These are phyloP conservation scores for Tolypocladium capitatum DNA, from an alignment of 2,329 filamentous ascomycete genomes.

Conservation along the genomic window DNA sequence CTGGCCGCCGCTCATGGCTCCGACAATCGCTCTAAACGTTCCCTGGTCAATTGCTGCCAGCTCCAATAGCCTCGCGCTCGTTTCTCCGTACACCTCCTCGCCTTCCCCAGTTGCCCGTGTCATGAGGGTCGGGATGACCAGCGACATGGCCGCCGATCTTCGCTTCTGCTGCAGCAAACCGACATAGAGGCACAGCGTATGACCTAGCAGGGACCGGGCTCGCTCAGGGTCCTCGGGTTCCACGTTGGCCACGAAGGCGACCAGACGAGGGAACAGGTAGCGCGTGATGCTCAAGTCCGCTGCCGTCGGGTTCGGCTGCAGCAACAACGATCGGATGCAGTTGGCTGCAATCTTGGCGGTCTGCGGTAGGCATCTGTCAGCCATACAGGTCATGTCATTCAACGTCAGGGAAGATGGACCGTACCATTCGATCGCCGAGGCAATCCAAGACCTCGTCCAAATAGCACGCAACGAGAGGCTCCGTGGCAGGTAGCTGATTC, in stretches of 20 bases:
- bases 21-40: slow-evolving; percentile 63
- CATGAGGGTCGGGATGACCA: slow-evolving; percentile 68
- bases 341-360: slow-evolving; percentile 83
- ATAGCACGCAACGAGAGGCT: slow-evolving; percentile 62
- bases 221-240: slow-evolving; percentile 69
- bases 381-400: background rate
- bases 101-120: slow-evolving; percentile 55
- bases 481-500: slow-evolving; percentile 58
- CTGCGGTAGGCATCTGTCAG: slow-evolving; percentile 19
- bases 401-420: background rate
- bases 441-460: slow-evolving; percentile 77
- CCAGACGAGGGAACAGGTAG: slow-evolving; percentile 59
- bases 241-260: slow-evolving; percentile 60
- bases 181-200: slow-evolving; percentile 64
- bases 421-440: slow-evolving; percentile 62
- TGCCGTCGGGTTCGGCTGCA: slow-evolving; percentile 47
- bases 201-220: slow-evolving; percentile 55
- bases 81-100: slow-evolving; percentile 52
- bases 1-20: slow-evolving; percentile 54
- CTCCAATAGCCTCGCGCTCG: slow-evolving; percentile 63
- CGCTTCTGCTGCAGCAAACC: slow-evolving; percentile 30
- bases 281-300: slow-evolving; percentile 63
- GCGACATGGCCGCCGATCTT: slow-evolving; percentile 50
- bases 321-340: slow-evolving; percentile 73
- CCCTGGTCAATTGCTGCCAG: slow-evolving; percentile 62